Conservation (phyloP, 2,329 filamentous ascomycete genomes). For the Rosellinia necatrix region DNA sequence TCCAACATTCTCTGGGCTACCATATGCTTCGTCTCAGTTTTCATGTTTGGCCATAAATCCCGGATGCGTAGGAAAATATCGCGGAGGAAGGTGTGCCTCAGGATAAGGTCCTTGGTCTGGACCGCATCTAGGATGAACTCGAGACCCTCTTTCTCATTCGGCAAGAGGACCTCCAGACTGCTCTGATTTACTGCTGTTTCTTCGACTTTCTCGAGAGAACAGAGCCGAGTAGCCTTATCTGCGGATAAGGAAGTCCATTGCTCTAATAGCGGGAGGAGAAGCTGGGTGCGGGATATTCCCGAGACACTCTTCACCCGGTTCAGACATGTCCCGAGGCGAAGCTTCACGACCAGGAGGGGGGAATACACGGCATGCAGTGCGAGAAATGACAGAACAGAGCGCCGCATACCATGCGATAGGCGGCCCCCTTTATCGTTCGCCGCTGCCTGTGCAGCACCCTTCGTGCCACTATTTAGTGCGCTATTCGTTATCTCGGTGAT, state of each 20-base stretch:
- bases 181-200: conserved; percentile 47
- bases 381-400: conserved; percentile 72
- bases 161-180: conserved; percentile 57
- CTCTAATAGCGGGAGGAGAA: conserved; percentile 75
- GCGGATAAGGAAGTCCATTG: conserved; percentile 66
- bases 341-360: conserved; percentile 71
- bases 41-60: conserved; percentile 74
- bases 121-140: conserved; percentile 57
- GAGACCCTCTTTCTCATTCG: conserved; percentile 58
- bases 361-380: conserved; percentile 72
- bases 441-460: conserved; percentile 32
- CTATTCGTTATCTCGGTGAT: conserved; percentile 67
- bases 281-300: conserved; percentile 69
- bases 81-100: conserved; percentile 61
- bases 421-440: conserved; percentile 57
- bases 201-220: conserved; percentile 50
- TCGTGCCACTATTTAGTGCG: conserved; percentile 57
- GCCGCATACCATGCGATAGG: conserved; percentile 64
- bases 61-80: conserved; percentile 72
- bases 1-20: conserved; percentile 68
- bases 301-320: conserved; percentile 75
- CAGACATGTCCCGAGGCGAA: conserved; percentile 71
- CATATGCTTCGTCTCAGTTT: conserved; percentile 62
- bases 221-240: conserved; percentile 55
- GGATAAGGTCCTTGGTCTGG: conserved; percentile 45